Evolutionary conservation across 306 rosid species (phyloP).

Genomic region (Cucurbita moschata): DNA sequence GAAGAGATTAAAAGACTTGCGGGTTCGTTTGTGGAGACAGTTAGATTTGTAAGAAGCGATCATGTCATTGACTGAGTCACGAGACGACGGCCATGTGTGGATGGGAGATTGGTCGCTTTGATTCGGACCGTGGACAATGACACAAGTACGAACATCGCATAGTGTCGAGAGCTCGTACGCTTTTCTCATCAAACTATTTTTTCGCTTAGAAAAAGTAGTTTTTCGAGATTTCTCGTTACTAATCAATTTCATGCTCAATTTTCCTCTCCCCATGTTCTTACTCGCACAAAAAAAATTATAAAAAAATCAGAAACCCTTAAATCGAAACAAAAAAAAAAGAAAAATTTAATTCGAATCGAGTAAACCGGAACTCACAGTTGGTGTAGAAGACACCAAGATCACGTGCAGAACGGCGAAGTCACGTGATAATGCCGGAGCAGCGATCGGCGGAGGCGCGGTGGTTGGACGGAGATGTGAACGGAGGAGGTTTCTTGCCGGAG

Average conservation of each 20-base stretch:
- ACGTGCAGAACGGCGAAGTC: neutral
- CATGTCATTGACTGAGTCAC: neutral
- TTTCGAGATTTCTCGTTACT: slow-evolving; percentile 5
- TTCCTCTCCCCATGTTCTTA: neutral
- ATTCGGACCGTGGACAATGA: neutral
- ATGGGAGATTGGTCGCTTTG: neutral
- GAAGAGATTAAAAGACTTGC: neutral
- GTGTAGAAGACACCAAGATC: neutral
- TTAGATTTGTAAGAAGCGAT: neutral
- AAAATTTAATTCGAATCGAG: neutral
- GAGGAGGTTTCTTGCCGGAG: neutral
- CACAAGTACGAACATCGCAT: neutral
- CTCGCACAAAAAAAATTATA: neutral
- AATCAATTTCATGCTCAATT: neutral
- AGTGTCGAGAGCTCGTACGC: slow-evolving; percentile 4
- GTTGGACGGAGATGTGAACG: neutral
- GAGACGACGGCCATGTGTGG: neutral
- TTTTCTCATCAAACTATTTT: slow-evolving; percentile 4
- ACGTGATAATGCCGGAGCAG: neutral
- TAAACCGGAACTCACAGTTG: neutral
- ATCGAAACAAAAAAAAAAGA: neutral
- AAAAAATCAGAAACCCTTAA: neutral
- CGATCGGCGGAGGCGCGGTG: neutral
- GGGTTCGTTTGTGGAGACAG: neutral
- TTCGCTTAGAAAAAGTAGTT: slow-evolving; percentile 5